These are phyloP conservation scores for Mycosphaerella arachidis DNA, from an alignment of 2,329 filamentous ascomycete species.

Conservation along the genomic window DNA sequence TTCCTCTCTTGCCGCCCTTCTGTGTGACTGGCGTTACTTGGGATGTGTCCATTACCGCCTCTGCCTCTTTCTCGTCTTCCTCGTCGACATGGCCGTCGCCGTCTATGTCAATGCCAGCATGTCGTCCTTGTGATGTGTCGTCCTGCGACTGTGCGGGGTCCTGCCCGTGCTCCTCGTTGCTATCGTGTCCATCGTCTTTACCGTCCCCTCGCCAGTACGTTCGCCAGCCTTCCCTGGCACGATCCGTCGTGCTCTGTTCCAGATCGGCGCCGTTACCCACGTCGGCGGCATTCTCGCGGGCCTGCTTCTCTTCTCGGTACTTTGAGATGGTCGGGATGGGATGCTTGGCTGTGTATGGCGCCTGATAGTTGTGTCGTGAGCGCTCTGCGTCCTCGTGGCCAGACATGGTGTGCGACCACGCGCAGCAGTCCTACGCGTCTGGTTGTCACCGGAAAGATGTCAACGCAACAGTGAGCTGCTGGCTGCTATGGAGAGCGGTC, in stretches of 20 bases:
- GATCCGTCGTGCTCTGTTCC: constrained; percentile 31
- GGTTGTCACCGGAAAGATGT: not conserved
- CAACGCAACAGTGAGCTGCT: not conserved
- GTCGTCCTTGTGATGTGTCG: constrained; percentile 7
- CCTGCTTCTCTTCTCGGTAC: constrained; percentile 45
- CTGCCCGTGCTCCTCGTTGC: constrained; percentile 12
- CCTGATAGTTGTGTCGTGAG: constrained; percentile 35
- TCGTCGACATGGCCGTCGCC: constrained; percentile 17
- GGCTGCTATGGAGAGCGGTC: not conserved
- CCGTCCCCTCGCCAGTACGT: constrained; percentile 24
- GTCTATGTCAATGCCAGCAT: constrained; percentile 12
- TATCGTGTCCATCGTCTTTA: constrained; percentile 13
- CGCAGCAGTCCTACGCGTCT: not conserved
- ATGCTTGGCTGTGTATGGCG: constrained; percentile 42
- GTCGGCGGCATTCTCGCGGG: constrained; percentile 33
- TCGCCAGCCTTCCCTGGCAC: constrained; percentile 29
- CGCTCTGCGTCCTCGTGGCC: constrained; percentile 41
- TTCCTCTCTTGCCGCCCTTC: constrained; percentile 45
- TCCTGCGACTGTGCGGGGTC: constrained; percentile 13
- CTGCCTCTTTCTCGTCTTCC: constrained; percentile 23
- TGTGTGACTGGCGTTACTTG: constrained; percentile 41
- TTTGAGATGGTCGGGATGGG: constrained; percentile 45
- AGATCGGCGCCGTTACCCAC: constrained; percentile 22
- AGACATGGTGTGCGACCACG: constrained; percentile 24
- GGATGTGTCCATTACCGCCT: constrained; percentile 39